A percentile compares a stretch with the other conserved stretches of the same genome.
Conservation (phyloP, 2,329 filamentous ascomycete genomes). For the Fusarium sp. region DNA sequence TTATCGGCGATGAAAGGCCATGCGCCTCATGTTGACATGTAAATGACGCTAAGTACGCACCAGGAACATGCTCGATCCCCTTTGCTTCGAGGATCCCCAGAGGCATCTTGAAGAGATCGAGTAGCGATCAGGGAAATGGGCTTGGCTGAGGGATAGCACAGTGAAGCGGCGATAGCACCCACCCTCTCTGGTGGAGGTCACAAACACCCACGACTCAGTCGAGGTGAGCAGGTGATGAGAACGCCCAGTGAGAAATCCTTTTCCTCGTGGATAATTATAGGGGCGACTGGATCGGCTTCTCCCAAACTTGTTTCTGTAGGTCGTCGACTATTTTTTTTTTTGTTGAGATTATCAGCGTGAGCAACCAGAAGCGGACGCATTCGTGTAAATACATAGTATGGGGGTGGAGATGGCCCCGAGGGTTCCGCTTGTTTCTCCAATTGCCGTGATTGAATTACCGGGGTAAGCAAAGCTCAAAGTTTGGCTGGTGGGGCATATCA, state of each 20-base stretch:
- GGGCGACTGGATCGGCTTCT: conserved; percentile 4
- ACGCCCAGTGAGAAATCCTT: not conserved
- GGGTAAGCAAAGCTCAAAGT: conserved; percentile 9
- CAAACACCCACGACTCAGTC: not conserved
- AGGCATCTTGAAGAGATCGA: conserved; percentile 47
- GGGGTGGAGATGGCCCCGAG: conserved; percentile 23
- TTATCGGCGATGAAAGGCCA: not conserved
- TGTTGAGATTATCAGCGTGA: conserved; percentile 2
- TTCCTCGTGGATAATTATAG: not conserved
- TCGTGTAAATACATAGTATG: conserved; percentile 22
- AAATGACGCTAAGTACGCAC: conserved; percentile 57
- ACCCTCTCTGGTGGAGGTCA: conserved; percentile 1
- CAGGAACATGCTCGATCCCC: conserved; percentile 77
- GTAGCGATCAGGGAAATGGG: conserved; percentile 5
- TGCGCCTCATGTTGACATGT: not conserved
- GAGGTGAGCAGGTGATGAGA: not conserved
- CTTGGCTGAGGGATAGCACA: conserved; percentile 7
- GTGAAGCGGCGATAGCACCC: conserved; percentile 29
- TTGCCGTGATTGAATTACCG: conserved; percentile 28
- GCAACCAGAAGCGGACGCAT: conserved; percentile 10
- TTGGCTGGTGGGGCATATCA: not conserved
- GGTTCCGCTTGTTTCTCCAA: conserved; percentile 28
- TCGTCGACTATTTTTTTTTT: conserved; percentile 5
- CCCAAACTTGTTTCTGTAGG: conserved; percentile 14
- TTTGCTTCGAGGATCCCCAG: conserved; percentile 79